These are phyloP conservation scores for Bifiguratus adelaidae DNA, from an alignment of 192 early-diverging fungal species.

Conservation along the genomic window DNA sequence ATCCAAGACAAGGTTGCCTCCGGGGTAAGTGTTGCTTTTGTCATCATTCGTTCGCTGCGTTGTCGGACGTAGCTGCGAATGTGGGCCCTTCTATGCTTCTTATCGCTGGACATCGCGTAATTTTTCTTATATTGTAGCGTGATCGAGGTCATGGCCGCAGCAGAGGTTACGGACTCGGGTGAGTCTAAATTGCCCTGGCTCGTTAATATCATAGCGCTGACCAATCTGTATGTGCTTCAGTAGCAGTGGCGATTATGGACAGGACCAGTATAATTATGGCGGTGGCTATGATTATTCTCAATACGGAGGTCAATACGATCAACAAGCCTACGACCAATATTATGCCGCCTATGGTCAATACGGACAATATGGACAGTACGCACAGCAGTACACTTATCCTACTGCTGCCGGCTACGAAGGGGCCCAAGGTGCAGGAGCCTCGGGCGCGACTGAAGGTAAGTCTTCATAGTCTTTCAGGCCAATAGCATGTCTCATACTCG, in stretches of 20 bases:
- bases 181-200: neutral
- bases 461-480: neutral
- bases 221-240: neutral
- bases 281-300: neutral
- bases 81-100: neutral
- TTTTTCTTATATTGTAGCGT: neutral
- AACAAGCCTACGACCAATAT: too few relatives aligned
- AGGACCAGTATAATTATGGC: neutral
- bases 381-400: neutral
- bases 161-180: neutral
- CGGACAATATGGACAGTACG: neutral
- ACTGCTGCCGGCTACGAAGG: conserved; percentile 7
- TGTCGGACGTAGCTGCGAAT: neutral
- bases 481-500: neutral
- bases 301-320: neutral
- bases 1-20: conserved; percentile 36
- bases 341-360: neutral
- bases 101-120: neutral
- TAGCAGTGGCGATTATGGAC: neutral
- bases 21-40: conserved; percentile 2
- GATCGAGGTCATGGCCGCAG: neutral
- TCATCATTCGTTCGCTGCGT: neutral
- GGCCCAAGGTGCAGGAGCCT: neutral
- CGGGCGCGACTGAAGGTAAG: neutral
- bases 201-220: neutral